A percentile compares a stretch with the other conserved stretches of the same genome.
Conservation (phyloP, 345 rosid genomes). For the Litchi chinensis region DNA sequence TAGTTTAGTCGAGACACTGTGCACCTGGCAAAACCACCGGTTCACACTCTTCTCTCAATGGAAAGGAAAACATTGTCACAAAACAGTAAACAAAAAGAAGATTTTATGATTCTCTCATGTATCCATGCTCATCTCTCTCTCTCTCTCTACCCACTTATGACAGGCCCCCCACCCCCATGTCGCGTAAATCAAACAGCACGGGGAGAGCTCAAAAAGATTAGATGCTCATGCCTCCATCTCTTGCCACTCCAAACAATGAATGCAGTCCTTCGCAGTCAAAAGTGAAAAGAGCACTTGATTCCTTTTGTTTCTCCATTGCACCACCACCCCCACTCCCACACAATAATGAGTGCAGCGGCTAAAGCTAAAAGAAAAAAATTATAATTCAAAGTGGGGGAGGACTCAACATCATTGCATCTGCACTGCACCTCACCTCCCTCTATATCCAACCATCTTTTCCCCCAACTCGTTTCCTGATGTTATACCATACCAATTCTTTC, state of each 20-base stretch:
- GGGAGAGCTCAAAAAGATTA: neutral
- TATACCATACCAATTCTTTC: too few relatives aligned
- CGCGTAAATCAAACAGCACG: slow-evolving; percentile 6
- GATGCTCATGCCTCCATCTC: neutral
- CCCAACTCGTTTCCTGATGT: too few relatives aligned
- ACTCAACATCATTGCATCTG: slow-evolving; percentile 30
- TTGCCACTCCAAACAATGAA: slow-evolving; percentile 19
- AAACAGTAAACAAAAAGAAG: neutral
- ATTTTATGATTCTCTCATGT: neutral
- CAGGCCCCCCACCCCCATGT: slow-evolving; percentile 12
- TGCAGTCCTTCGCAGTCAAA: slow-evolving; percentile 13
- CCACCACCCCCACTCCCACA: neutral
- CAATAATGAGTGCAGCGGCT: slow-evolving; percentile 19
- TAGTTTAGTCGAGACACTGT: too few relatives aligned
- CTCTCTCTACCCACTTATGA: slow-evolving; percentile 15
- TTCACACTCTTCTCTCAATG: too few relatives aligned
- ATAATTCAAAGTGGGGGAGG: slow-evolving; percentile 31
- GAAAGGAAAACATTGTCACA: neutral
- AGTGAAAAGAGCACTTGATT: neutral
- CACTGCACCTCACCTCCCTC: slow-evolving; percentile 12
- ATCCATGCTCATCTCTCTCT: neutral
- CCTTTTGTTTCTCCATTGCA: slow-evolving; percentile 14
- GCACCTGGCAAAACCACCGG: too few relatives aligned
- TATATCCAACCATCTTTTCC: slow-evolving; percentile 9
- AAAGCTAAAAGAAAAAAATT: slow-evolving; percentile 9